Evolutionary conservation across 1,284 basidiomycete genomes (phyloP).

Genomic region (Rhodotorula glutinis): DNA sequence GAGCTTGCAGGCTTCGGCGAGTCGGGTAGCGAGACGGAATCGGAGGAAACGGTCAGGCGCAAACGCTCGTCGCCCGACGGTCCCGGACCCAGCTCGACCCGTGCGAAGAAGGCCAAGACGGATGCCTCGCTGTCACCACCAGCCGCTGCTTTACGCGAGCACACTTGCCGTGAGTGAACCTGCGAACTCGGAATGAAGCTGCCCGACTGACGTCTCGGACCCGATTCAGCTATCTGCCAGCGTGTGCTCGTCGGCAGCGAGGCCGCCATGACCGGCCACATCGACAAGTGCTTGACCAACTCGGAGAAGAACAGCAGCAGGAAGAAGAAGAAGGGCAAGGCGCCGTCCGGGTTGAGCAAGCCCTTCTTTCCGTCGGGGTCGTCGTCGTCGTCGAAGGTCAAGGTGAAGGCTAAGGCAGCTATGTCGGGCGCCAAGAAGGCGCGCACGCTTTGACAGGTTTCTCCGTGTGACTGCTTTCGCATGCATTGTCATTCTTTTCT

Average conservation of each 20-base stretch:
- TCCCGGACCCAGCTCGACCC: background rate
- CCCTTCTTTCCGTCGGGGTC: background rate
- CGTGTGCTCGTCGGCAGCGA: constrained; percentile 23
- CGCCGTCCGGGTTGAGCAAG: constrained; percentile 2
- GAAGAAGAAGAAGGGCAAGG: background rate
- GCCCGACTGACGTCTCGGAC: background rate
- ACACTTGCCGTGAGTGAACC: background rate
- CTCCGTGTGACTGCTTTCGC: background rate
- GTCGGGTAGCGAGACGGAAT: background rate
- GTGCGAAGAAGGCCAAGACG: background rate
- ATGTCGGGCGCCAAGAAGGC: background rate
- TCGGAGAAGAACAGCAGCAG: background rate
- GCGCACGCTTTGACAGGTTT: no score
- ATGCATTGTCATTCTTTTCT: background rate
- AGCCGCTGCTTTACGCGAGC: background rate
- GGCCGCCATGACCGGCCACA: constrained; percentile 32
- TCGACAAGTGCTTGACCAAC: constrained; percentile 12
- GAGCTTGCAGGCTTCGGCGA: background rate
- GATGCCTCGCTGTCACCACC: background rate
- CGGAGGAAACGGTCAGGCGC: background rate
- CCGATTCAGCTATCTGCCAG: constrained; percentile 18
- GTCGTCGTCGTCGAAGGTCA: background rate
- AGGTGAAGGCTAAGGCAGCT: no score
- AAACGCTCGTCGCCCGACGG: background rate
- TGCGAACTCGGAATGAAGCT: no score